Evolutionary conservation across 2,329 filamentous ascomycete genomes (phyloP).

Genomic region (Cryphonectria nitschkei): DNA sequence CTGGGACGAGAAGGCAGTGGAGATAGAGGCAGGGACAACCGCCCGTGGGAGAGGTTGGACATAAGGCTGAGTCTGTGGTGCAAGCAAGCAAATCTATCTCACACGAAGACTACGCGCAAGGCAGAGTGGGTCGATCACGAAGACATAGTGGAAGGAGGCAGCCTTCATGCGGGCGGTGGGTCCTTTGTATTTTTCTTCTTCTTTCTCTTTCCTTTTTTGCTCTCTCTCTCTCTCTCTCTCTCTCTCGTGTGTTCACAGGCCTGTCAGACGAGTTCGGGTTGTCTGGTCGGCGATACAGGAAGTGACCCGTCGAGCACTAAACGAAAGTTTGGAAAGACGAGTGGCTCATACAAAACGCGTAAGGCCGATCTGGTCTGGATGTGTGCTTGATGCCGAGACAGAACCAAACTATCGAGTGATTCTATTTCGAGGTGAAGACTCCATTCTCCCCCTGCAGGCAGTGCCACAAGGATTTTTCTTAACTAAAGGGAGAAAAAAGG

Average conservation of each 20-base stretch:
- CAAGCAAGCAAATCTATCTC: constrained; percentile 1
- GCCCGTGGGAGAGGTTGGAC: neutral
- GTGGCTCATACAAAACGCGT: neutral
- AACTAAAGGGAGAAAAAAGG: too few relatives aligned
- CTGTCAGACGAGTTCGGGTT: neutral
- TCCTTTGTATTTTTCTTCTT: neutral
- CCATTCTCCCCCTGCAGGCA: constrained; percentile 1
- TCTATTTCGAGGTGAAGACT: neutral
- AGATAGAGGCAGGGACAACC: neutral
- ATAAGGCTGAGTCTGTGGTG: neutral
- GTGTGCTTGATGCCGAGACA: neutral
- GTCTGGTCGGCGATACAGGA: neutral
- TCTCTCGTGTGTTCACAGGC: neutral
- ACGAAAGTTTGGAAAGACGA: neutral
- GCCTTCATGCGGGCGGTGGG: neutral
- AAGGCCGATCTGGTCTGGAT: neutral
- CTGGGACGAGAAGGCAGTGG: neutral
- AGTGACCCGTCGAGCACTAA: neutral
- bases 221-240: neutral
- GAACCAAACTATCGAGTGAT: neutral
- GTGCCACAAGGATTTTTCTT: neutral
- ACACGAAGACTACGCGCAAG: neutral
- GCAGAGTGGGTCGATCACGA: neutral
- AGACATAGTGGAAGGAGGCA: neutral
- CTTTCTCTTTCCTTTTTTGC: neutral